A percentile compares a stretch with the other conserved stretches of the same genome.
These are phyloP conservation scores for Coprinopsis cinerea DNA, from an alignment of 768 basidiomycete genomes.

Conservation along the genomic window DNA sequence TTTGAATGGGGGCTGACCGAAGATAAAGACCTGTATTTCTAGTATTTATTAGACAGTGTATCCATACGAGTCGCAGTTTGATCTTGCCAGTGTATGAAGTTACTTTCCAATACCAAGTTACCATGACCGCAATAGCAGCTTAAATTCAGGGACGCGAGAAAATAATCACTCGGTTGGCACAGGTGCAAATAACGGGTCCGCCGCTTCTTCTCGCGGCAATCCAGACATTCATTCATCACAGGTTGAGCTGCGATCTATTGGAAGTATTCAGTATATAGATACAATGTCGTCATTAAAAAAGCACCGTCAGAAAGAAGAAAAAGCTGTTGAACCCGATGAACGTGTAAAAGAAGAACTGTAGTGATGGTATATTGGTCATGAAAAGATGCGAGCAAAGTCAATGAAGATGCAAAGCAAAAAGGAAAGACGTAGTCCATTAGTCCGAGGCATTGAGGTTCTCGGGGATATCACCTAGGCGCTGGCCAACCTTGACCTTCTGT, in stretches of 20 bases:
- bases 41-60: no score
- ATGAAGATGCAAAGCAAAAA: neutral
- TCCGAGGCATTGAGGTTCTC: slow-evolving; percentile 2
- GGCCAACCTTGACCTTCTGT: slow-evolving; percentile 82
- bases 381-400: neutral
- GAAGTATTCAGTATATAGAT: neutral
- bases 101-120: no score
- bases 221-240: no score
- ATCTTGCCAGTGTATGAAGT: no score
- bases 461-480: slow-evolving; percentile 63
- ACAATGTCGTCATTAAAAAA: neutral
- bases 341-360: neutral
- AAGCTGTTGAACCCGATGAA: slow-evolving; percentile 1
- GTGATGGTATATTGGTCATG: slow-evolving; percentile 3
- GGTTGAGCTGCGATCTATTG: slow-evolving; percentile 10
- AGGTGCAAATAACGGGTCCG: no score
- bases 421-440: neutral
- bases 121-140: no score
- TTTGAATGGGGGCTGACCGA: no score
- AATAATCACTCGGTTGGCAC: no score
- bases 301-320: neutral
- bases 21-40: no score
- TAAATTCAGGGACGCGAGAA: no score
- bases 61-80: no score
- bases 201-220: no score